A percentile compares a stretch with the other conserved stretches of the same genome.
phyloP scores from a whole-genome alignment of 805 yeast species.

The Hyphopichia homilentoma region DNA sequence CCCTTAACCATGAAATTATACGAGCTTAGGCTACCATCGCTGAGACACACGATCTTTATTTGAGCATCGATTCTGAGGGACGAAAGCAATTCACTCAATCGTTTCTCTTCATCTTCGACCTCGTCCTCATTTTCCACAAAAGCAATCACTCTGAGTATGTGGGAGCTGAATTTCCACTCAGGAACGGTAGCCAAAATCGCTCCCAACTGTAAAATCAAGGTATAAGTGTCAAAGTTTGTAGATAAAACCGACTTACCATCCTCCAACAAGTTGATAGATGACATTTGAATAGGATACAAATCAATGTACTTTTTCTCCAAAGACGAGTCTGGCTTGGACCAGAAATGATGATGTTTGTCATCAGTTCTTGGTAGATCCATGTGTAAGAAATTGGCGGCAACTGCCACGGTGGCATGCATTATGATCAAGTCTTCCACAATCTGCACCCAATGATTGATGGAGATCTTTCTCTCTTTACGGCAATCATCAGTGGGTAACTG shows the following conservation, averaged over 20 bases:
- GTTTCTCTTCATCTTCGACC: conserved; percentile 59
- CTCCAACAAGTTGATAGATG: conserved; percentile 67
- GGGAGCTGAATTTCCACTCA: conserved; percentile 75
- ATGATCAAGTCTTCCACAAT: conserved; percentile 84
- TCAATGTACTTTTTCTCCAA: conserved; percentile 62
- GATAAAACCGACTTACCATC: conserved; percentile 70
- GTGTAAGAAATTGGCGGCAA: conserved; percentile 80
- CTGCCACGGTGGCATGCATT: conserved; percentile 88
- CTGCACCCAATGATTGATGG: conserved; percentile 84
- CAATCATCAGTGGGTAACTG: conserved; percentile 76
- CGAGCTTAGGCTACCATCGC: conserved; percentile 48
- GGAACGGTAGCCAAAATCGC: conserved; percentile 92
- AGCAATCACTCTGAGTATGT: conserved; percentile 73
- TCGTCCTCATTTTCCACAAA: conserved; percentile 80
- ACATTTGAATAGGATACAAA: conserved; percentile 95
- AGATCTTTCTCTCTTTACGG: conserved; percentile 64
- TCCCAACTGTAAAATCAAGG: conserved; percentile 88
- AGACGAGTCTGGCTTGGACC: conserved; percentile 12
- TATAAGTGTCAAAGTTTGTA: conserved; percentile 93
- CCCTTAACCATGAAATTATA: conserved; percentile 83
- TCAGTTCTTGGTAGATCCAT: conserved; percentile 58
- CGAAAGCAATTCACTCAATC: conserved; percentile 62
- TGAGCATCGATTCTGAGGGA: conserved; percentile 84
- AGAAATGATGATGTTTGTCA: conserved; percentile 7
- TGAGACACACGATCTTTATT: conserved; percentile 69